Conservation (phyloP, 2,329 filamentous ascomycete genomes). For the Alternaria gansuensis region DNA sequence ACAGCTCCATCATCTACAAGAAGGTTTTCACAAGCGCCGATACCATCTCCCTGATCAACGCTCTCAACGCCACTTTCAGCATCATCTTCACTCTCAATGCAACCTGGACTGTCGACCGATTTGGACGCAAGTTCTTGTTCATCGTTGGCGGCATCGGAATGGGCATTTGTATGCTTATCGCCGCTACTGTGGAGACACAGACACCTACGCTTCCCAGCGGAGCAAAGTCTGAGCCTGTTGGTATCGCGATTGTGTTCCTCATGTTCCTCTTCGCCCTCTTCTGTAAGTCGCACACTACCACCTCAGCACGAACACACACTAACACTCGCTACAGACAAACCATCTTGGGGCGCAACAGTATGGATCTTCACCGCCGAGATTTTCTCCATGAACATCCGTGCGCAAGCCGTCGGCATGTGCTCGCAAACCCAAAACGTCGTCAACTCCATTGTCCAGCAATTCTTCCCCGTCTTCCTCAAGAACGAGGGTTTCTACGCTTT, state of each 20-base stretch:
- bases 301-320: constrained; percentile 32
- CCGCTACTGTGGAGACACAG: constrained; percentile 65
- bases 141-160: constrained; percentile 74
- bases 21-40: constrained; percentile 67
- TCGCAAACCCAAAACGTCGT: constrained; percentile 66
- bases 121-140: constrained; percentile 74
- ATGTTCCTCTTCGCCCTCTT: constrained; percentile 72
- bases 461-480: constrained; percentile 72
- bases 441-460: constrained; percentile 73
- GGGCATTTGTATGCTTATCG: constrained; percentile 74
- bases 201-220: constrained; percentile 63
- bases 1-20: constrained; percentile 78
- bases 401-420: constrained; percentile 74
- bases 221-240: constrained; percentile 67
- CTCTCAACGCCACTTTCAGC: constrained; percentile 75
- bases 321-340: constrained; percentile 62
- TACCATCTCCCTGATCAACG: constrained; percentile 75
- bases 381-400: constrained; percentile 76
- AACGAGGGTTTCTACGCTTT: constrained; percentile 66
- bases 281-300: constrained; percentile 54
- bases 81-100: constrained; percentile 78
- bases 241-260: constrained; percentile 73
- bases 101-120: constrained; percentile 76
- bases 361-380: constrained; percentile 77
- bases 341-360: constrained; percentile 73